These are phyloP conservation scores for Akanthomyces dipterigenus DNA, from an alignment of 2,329 filamentous ascomycete species.

Conservation along the genomic window DNA sequence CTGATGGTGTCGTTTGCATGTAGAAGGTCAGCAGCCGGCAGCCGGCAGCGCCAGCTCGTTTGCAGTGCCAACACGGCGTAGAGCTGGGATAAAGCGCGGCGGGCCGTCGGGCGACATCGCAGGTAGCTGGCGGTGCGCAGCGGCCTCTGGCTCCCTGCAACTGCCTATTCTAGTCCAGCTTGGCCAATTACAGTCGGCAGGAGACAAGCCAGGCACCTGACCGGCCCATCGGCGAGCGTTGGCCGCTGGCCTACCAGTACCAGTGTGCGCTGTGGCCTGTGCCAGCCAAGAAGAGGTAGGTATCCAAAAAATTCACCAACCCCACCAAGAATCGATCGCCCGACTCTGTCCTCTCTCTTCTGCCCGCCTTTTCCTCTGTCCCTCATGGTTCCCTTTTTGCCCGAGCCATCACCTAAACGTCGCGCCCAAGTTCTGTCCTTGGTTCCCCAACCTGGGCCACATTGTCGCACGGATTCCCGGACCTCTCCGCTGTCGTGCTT, in stretches of 20 bases:
- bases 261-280: background rate
- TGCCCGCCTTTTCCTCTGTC: conserved; percentile 3
- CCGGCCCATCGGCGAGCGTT: conserved; percentile 3
- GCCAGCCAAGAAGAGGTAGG: background rate
- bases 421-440: background rate
- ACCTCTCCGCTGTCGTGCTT: background rate
- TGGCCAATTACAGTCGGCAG: background rate
- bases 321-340: conserved; percentile 8
- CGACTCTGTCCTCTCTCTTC: background rate
- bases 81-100: background rate
- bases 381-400: background rate
- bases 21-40: background rate
- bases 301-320: background rate
- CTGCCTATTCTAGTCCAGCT: background rate
- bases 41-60: background rate
- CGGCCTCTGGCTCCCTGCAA: background rate
- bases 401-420: background rate
- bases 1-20: background rate
- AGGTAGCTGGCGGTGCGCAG: background rate
- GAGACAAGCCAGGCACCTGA: conserved; percentile 4
- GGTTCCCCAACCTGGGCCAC: background rate
- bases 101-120: conserved; percentile 9
- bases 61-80: too few relatives aligned
- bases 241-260: background rate
- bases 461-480: background rate